Evolutionary conservation across 768 basidiomycete species (phyloP).

Genomic region (Vishniacozyma victoriae): DNA sequence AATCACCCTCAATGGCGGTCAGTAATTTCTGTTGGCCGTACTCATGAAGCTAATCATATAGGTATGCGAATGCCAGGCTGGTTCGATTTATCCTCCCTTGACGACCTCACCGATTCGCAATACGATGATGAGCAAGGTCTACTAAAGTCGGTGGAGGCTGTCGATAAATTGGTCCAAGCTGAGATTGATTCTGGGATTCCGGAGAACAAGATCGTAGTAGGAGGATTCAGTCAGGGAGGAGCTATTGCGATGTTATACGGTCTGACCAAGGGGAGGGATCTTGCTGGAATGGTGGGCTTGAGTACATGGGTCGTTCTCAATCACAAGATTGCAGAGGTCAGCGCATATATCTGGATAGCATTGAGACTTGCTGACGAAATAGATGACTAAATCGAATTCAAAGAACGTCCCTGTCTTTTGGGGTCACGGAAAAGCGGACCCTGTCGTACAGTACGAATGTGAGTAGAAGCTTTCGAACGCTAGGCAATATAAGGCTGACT

Average conservation of each 20-base stretch:
- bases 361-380: not conserved
- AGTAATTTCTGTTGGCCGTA: conserved; percentile 47
- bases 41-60: conserved; percentile 2
- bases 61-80: conserved; percentile 49
- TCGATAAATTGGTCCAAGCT: conserved; percentile 64
- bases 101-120: conserved; percentile 39
- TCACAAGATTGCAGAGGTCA: conserved; percentile 54
- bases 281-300: conserved; percentile 66
- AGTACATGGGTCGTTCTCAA: conserved; percentile 75
- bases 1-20: conserved; percentile 70
- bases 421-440: conserved; percentile 75
- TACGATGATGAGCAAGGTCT: conserved; percentile 73
- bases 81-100: conserved; percentile 70
- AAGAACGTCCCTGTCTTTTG: conserved; percentile 70
- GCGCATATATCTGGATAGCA: conserved; percentile 4
- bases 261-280: conserved; percentile 59
- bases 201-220: conserved; percentile 67
- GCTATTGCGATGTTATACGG: conserved; percentile 72
- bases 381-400: conserved; percentile 63
- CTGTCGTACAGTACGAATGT: conserved; percentile 60
- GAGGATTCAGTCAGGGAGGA: conserved; percentile 82
- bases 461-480: conserved; percentile 10
- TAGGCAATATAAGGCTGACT: not conserved
- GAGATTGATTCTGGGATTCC: conserved; percentile 70
- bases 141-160: conserved; percentile 57